Evolutionary conservation across 2,329 filamentous ascomycete genomes (phyloP).

Genomic region (Calonectria pseudoturangicola): DNA sequence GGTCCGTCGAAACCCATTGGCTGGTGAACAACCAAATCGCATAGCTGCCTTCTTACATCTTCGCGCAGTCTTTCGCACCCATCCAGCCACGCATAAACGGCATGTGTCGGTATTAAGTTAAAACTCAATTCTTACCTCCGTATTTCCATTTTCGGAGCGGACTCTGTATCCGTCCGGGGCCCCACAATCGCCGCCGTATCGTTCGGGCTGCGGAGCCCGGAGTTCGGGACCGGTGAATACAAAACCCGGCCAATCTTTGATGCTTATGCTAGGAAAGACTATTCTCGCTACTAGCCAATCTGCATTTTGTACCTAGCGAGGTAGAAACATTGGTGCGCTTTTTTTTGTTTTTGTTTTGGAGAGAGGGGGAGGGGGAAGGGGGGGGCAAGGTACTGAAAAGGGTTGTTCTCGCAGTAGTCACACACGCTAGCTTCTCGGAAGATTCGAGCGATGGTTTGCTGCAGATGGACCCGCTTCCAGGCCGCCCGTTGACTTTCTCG

Average conservation of each 20-base stretch:
- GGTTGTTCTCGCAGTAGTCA: constrained; percentile 8
- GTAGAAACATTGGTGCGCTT: background rate
- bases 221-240: background rate
- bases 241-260: background rate
- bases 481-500: background rate
- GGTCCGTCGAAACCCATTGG: constrained; percentile 1
- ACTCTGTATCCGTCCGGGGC: background rate
- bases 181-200: constrained; percentile 13
- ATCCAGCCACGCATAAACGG: background rate
- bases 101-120: background rate
- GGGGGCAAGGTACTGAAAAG: background rate
- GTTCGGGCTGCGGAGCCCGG: constrained; percentile 8
- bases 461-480: constrained; percentile 8
- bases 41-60: background rate
- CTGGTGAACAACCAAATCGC: background rate
- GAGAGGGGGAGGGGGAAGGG: too few species aligned
- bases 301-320: background rate
- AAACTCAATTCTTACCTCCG: constrained; percentile 1
- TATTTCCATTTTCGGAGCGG: background rate
- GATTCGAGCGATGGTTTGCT: background rate
- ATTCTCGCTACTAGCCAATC: background rate
- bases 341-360: background rate
- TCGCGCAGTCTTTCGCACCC: background rate
- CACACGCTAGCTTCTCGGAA: constrained; percentile 3
- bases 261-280: background rate